A percentile compares a stretch with the other conserved stretches of the same genome.
Evolutionary conservation across 2,329 filamentous ascomycete species (phyloP).

Genomic region (Simplicillium sp.): DNA sequence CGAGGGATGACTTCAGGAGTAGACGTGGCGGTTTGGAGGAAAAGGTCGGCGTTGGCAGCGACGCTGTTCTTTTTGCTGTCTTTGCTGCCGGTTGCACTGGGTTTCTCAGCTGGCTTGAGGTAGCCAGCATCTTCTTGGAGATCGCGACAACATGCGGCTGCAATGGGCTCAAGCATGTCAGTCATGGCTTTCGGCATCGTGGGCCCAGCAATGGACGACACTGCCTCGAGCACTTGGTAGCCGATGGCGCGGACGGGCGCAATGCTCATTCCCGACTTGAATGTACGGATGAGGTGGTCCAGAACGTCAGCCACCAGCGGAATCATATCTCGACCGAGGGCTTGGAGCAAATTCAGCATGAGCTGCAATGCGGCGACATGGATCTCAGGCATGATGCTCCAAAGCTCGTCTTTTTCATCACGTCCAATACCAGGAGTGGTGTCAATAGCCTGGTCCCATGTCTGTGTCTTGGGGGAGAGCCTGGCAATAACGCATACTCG

Average conservation of each 20-base stretch:
- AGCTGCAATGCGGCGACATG: constrained; percentile 63
- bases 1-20: constrained; percentile 17
- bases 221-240: constrained; percentile 48
- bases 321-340: constrained; percentile 47
- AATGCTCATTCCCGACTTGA: constrained; percentile 45
- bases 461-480: constrained; percentile 36
- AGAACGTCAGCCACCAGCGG: constrained; percentile 55
- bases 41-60: constrained; percentile 61
- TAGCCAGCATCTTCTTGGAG: constrained; percentile 47
- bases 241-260: constrained; percentile 46
- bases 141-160: constrained; percentile 66
- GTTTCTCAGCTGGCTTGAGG: constrained; percentile 28
- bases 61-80: constrained; percentile 29
- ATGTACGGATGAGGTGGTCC: constrained; percentile 64
- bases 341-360: constrained; percentile 43
- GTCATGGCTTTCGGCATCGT: constrained; percentile 58
- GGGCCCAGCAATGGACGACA: constrained; percentile 55
- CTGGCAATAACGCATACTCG: constrained; percentile 59
- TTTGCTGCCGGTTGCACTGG: constrained; percentile 14
- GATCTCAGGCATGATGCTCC: constrained; percentile 61
- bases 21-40: constrained; percentile 37
- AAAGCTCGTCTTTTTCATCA: constrained; percentile 75
- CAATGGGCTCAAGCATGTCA: constrained; percentile 49
- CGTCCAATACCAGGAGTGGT: constrained; percentile 64
- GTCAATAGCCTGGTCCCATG: constrained; percentile 42